Evolutionary conservation across 2,329 filamentous ascomycete species (phyloP).

Genomic region (Cladosporium sp.): DNA sequence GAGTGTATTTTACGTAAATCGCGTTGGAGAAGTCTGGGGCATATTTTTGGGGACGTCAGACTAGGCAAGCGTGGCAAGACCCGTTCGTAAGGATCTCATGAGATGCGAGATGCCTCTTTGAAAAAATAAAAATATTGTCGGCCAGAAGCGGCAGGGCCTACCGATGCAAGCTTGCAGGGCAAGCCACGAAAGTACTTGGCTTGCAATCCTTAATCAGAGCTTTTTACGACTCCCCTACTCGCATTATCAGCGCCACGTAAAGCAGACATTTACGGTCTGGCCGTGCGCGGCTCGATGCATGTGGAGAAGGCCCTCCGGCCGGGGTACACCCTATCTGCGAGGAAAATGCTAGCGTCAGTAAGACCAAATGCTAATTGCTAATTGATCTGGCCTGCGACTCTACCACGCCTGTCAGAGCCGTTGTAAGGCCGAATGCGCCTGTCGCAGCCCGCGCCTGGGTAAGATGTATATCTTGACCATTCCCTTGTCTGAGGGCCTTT

Average conservation of each 20-base stretch:
- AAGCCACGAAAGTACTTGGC: slow-evolving; percentile 2
- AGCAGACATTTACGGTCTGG: slow-evolving; percentile 6
- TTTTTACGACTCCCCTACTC: neutral
- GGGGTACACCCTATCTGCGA: slow-evolving; percentile 10
- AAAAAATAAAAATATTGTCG: neutral
- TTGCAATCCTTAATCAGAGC: slow-evolving; percentile 9
- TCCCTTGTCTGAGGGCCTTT: neutral
- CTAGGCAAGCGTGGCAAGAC: neutral
- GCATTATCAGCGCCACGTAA: slow-evolving; percentile 13
- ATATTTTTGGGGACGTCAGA: neutral
- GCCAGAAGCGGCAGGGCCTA: slow-evolving; percentile 2
- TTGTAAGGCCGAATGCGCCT: slow-evolving; percentile 14
- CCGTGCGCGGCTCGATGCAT: slow-evolving; percentile 13
- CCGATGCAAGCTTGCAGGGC: slow-evolving; percentile 10
- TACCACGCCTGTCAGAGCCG: slow-evolving; percentile 8
- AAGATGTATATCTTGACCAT: slow-evolving; percentile 14
- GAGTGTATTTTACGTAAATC: slow-evolving; percentile 14
- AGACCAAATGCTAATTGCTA: slow-evolving; percentile 10
- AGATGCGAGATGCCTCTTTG: neutral
- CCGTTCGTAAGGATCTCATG: slow-evolving; percentile 1
- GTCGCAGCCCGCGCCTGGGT: slow-evolving; percentile 2
- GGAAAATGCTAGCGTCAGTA: slow-evolving; percentile 9
- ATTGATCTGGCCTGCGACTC: slow-evolving; percentile 6
- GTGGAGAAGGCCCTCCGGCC: slow-evolving; percentile 8
- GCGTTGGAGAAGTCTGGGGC: slow-evolving; percentile 9